A percentile compares a stretch with the other conserved stretches of the same genome.
Conservation (phyloP, 371 early-diverging fungal genomes). For the Mortierella sp. region DNA sequence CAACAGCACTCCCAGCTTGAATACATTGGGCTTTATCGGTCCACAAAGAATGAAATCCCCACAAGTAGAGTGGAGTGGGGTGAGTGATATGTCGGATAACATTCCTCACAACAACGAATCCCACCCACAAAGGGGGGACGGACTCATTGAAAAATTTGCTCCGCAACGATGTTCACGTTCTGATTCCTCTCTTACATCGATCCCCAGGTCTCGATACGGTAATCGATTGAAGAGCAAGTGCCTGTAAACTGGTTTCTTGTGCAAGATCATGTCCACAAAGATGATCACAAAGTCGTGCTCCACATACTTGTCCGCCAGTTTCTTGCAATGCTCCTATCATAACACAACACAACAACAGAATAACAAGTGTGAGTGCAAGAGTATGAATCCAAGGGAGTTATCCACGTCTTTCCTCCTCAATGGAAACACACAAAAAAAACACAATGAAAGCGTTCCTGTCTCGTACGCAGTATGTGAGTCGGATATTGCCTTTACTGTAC, state of each 20-base stretch:
- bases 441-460: background rate
- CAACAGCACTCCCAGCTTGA: constrained; percentile 83
- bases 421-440: no score
- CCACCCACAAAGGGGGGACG: no score
- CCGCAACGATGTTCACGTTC: background rate
- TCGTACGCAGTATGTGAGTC: constrained; percentile 83
- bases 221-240: constrained; percentile 88
- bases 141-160: background rate
- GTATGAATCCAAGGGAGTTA: no score
- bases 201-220: constrained; percentile 62
- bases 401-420: no score
- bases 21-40: constrained; percentile 66
- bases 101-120: no score
- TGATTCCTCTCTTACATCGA: constrained; percentile 58
- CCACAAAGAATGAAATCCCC: no score
- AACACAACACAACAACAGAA: no score
- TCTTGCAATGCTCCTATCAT: constrained; percentile 74
- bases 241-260: constrained; percentile 91
- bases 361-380: no score
- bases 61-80: no score
- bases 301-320: constrained; percentile 94
- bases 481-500: constrained; percentile 90
- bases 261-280: constrained; percentile 94
- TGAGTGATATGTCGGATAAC: no score
- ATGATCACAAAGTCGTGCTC: constrained; percentile 91